Base-by-base conservation (phyloP, 352 stramenopile genomes). In the Phytophthora pini region DNA sequence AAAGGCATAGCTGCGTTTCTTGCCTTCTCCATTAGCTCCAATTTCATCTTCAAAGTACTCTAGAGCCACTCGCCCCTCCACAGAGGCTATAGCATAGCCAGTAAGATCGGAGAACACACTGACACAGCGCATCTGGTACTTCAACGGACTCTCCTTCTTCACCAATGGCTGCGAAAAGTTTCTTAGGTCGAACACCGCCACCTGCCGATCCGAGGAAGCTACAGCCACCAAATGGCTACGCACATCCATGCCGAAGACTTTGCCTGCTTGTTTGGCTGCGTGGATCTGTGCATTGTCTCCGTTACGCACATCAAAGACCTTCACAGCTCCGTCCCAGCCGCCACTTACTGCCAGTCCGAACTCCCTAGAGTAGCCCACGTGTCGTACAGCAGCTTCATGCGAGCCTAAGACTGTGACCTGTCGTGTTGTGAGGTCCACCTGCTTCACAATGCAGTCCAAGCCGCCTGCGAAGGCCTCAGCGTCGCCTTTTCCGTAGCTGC, bases 21-120 rank as follows among this genome's bases (percentile, higher is more conserved):
- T 80, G 36, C 65, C 53, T 7, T 47, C 61, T 26, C 11, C 38
- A 43, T n/a, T 43, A 43, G n/a, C 41, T 15, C 9, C 12, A 13
- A 4, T 36, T 1, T 71, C 70, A 36, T 94, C 86, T 24, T 89
- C 76, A 56, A 98, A 83, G 76, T 99, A 99, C 75, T 99, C 96
- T 49, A 99, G 94, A 12, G 93, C 96, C 12, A 99, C 97, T 29
- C 97, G 84, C 8, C 97, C 97, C 74, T 99, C 97, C 61, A 99
- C 97, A 47, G 93, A 98, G 12, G 90, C 93, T 20, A 99, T 69
- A 1, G 95, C 97, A 64, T 97, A 98, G 2, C 97, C 86, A 10
- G 62, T 61, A 29, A 90, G 74, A 48, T 84, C 77, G 13, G 80
- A 83, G 24, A 96, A 89, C n/a, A 92, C 66, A 40, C 80, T 61